Base-by-base conservation (phyloP, 768 basidiomycete species). In the Mycena crocata region DNA sequence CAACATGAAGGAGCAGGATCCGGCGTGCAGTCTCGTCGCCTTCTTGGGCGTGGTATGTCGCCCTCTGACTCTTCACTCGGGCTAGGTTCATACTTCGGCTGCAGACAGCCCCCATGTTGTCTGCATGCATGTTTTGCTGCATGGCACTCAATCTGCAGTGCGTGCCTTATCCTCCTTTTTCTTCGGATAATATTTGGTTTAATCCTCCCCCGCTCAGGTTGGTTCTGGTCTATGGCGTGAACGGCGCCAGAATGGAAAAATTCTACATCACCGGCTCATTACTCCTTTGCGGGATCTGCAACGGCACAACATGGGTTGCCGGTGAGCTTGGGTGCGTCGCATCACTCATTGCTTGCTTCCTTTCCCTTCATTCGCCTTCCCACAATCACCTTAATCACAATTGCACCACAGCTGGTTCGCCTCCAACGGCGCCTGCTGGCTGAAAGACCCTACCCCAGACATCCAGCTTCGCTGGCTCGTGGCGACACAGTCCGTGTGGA, bases 141-240 rank as follows among this genome's bases (percentile, higher is more conserved):
- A 75, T 77, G 24, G 76, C 74, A 1, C 28, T 77, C 24, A 77
- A 77, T 57, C 67, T 75, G 2, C 68, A 73, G 76, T 75, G 34
- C 6, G 72, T 52, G 15, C 21, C 8, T 42, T 19, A 19, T 42
- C n/a, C n/a, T 32, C 9, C 32, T 26, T 17, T 42, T 21, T 46
- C 51, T 30, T 34, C 19, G 31, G 17, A 9, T 57, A 5, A 28
- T 26, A n/a, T 31, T 23, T 48, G n/a, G n/a, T n/a, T n/a, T 37
- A 30, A 49, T 34, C 37, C 28, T 52, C 35, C 32, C 28, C 31
- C 19, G 44, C 12, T 21, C 9, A 75, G 76, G 39, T 45, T 77
- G 14, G 74, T 77, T n/a, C 57, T 77, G 21, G 72, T 74, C 17
- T 68, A 72, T 50, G 62, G 70, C 14, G 58, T 73, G 12, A 74